Evolutionary conservation across 495 filamentous ascomycete genomes (phyloP).

Genomic region (Durotheca rogersii): DNA sequence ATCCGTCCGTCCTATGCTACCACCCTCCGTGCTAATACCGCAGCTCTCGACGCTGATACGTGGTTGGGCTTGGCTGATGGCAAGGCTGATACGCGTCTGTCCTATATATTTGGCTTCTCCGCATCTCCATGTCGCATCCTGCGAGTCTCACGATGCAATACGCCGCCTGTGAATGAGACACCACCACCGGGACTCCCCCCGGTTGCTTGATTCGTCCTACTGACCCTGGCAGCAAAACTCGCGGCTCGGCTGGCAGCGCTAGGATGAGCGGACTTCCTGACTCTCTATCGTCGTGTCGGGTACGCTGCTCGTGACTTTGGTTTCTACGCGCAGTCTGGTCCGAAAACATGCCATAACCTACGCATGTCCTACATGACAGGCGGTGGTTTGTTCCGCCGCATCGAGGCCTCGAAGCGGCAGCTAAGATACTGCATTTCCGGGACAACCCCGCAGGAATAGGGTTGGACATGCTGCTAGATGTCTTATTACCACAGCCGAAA

Average conservation of each 20-base stretch:
- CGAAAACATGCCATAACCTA: too few species aligned
- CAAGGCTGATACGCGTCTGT: slow-evolving; percentile 16
- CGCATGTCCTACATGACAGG: neutral
- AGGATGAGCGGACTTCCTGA: slow-evolving; percentile 1
- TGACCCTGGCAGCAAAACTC: slow-evolving; percentile 10
- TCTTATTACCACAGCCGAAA: too few species aligned
- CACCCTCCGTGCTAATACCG: slow-evolving; percentile 1
- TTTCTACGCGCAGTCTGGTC: neutral
- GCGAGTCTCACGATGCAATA: slow-evolving; percentile 3
- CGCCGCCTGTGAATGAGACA: slow-evolving; percentile 4
- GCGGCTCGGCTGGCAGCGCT: slow-evolving; percentile 2
- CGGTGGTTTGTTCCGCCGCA: slow-evolving; percentile 4
- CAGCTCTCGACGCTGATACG: slow-evolving; percentile 2
- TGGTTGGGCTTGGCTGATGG: slow-evolving; percentile 8
- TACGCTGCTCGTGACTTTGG: too few species aligned
- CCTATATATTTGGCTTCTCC: slow-evolving; percentile 13
- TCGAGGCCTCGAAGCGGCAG: slow-evolving; percentile 2
- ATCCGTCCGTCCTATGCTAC: slow-evolving; percentile 10
- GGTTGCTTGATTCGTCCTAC: slow-evolving; percentile 16
- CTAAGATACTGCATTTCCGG: slow-evolving; percentile 1
- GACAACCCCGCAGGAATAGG: neutral
- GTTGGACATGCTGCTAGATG: neutral
- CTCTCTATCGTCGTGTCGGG: neutral
- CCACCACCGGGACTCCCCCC: slow-evolving; percentile 12
- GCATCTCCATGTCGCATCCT: slow-evolving; percentile 18